These are phyloP conservation scores for Tuber magnatum DNA, from an alignment of 495 filamentous ascomycete genomes.

Conservation along the genomic window DNA sequence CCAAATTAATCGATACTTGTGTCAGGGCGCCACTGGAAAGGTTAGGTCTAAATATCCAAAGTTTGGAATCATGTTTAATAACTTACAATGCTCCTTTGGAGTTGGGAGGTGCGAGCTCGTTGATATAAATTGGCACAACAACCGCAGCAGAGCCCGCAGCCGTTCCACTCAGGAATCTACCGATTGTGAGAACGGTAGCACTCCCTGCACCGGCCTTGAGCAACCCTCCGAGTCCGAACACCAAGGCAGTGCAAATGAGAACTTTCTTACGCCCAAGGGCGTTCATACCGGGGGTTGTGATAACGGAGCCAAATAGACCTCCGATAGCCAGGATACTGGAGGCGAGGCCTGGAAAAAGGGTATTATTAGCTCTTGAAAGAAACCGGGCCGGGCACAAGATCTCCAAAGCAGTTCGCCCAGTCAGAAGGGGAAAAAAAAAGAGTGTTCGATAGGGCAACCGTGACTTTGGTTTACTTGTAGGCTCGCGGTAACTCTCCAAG, in stretches of 20 bases:
- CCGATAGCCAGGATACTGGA: conserved; percentile 88
- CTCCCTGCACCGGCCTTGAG: conserved; percentile 63
- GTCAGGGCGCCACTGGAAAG: conserved; percentile 64
- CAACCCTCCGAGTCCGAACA: conserved; percentile 68
- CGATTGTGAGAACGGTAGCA: conserved; percentile 61
- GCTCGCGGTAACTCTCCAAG: conserved; percentile 32
- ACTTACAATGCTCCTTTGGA: conserved; percentile 66
- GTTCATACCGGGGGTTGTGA: conserved; percentile 65
- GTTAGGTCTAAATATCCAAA: neutral
- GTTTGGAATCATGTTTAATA: neutral
- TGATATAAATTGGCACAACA: conserved; percentile 92
- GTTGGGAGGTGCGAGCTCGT: conserved; percentile 73
- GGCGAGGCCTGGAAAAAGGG: conserved; percentile 47
- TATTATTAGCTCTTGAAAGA: conserved; percentile 10
- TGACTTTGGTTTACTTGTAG: conserved; percentile 37
- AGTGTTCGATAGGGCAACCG: conserved; percentile 29
- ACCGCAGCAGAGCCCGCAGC: conserved; percentile 83
- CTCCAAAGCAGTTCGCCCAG: conserved; percentile 65
- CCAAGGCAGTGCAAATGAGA: conserved; percentile 63
- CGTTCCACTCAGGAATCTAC: conserved; percentile 71
- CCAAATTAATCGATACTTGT: conserved; percentile 89
- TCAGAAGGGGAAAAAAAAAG: conserved; percentile 73
- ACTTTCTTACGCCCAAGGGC: conserved; percentile 63
- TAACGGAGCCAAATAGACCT: conserved; percentile 73
- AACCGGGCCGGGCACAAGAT: too few species aligned